phyloP scores from a whole-genome alignment of 805 yeast genomes.

The Hanseniaspora jakobsenii region DNA sequence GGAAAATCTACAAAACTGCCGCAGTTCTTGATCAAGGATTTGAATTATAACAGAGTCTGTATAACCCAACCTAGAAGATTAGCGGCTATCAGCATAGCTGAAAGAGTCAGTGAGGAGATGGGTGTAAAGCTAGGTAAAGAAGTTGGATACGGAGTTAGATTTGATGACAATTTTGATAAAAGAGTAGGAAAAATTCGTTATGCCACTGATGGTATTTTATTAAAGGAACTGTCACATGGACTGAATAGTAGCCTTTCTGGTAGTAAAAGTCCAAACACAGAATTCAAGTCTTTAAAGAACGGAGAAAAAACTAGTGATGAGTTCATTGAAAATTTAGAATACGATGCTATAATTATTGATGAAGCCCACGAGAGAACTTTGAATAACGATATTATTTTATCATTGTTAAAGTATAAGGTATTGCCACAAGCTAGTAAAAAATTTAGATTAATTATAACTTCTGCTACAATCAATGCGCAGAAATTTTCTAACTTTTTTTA shows the following conservation, averaged over 20 bases:
- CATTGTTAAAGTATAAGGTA: constrained; percentile 63
- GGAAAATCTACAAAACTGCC: constrained; percentile 93
- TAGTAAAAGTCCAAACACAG: no score
- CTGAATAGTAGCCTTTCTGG: not conserved
- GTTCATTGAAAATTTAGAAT: no score
- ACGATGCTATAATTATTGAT: constrained; percentile 82
- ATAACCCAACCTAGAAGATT: constrained; percentile 94
- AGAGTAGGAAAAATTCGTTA: constrained; percentile 65
- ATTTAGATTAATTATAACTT: constrained; percentile 65
- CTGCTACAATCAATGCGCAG: constrained; percentile 88
- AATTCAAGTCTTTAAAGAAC: no score
- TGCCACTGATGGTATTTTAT: constrained; percentile 90
- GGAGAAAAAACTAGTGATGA: constrained; percentile 47
- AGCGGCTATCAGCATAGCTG: constrained; percentile 85
- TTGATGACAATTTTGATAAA: constrained; percentile 60
- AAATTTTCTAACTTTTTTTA: constrained; percentile 73
- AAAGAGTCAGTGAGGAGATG: constrained; percentile 85
- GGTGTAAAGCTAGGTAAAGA: constrained; percentile 65
- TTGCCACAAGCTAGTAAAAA: constrained; percentile 39
- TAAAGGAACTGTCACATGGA: constrained; percentile 66
- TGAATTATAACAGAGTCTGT: constrained; percentile 51
- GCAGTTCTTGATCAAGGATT: constrained; percentile 73
- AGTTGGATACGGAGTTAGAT: constrained; percentile 82
- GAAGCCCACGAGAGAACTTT: constrained; percentile 96
- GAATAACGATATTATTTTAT: constrained; percentile 75